These are phyloP conservation scores for Schoenoplectus triqueter DNA, from an alignment of 202 grass and related monocot species.

Conservation along the genomic window DNA sequence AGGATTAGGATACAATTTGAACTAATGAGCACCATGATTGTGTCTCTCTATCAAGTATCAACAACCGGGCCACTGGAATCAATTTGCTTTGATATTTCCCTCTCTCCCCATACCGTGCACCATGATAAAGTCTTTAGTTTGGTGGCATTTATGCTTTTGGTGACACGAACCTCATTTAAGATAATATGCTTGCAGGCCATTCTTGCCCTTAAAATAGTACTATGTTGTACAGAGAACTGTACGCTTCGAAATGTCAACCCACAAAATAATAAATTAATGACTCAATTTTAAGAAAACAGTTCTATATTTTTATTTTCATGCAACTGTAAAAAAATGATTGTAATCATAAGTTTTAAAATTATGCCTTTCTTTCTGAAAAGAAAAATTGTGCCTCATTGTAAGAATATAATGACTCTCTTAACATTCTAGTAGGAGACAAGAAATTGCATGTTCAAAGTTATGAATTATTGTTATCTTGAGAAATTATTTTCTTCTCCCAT, in stretches of 20 bases:
- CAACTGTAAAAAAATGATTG: not conserved
- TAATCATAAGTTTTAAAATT: not conserved
- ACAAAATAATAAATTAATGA: not conserved
- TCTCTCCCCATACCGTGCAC: conserved; percentile 45
- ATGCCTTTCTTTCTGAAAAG: not conserved
- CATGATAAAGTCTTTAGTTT: conserved; percentile 60
- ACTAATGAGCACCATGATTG: conserved; percentile 48
- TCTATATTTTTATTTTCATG: not conserved
- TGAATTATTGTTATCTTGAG: too few species aligned
- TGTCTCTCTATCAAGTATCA: conserved; percentile 51
- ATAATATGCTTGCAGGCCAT: not conserved
- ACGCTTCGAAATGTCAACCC: not conserved
- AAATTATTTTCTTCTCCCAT: too few species aligned
- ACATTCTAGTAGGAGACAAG: too few species aligned
- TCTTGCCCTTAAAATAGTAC: not conserved
- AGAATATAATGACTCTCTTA: not conserved
- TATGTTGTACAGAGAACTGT: not conserved
- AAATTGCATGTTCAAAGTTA: too few species aligned
- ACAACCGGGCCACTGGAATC: conserved; percentile 52
- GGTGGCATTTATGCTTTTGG: conserved; percentile 47
- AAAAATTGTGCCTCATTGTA: not conserved
- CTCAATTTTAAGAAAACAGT: not conserved
- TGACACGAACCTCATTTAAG: not conserved
- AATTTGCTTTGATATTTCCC: conserved; percentile 75
- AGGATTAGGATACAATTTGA: conserved; percentile 33